phyloP scores from a whole-genome alignment of 192 early-diverging fungal genomes.

The Spizellomyces punctatus region DNA sequence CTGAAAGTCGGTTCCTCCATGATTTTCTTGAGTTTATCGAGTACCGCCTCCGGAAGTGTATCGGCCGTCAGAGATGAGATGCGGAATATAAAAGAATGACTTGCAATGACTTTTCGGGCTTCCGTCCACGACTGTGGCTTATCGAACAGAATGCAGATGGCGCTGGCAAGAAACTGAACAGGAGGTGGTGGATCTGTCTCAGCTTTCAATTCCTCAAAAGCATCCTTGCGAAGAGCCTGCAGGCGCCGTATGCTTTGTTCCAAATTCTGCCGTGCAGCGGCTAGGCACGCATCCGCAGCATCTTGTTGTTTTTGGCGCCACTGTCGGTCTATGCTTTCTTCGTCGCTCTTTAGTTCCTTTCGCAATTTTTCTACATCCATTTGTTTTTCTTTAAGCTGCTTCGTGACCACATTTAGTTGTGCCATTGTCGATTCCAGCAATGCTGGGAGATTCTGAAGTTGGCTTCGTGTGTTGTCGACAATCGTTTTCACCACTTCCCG shows the following conservation, averaged over 20 bases:
- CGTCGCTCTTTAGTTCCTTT: background rate
- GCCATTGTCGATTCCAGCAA: background rate
- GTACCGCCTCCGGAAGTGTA: background rate
- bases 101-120: constrained; percentile 13
- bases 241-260: constrained; percentile 2
- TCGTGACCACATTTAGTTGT: background rate
- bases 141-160: constrained; percentile 27
- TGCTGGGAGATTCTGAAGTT: constrained; percentile 10
- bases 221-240: constrained; percentile 16
- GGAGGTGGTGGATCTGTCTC: constrained; percentile 7
- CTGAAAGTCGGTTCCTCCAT: background rate
- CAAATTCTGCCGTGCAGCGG: constrained; percentile 1
- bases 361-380: background rate
- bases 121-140: constrained; percentile 6
- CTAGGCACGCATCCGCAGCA: background rate
- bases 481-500: background rate
- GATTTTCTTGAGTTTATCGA: constrained; percentile 11
- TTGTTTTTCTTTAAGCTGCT: background rate
- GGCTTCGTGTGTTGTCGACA: background rate
- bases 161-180: background rate
- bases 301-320: background rate
- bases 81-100: constrained; percentile 15
- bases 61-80: background rate
- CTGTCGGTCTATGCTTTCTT: background rate
- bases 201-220: constrained; percentile 18